phyloP scores from a whole-genome alignment of 495 filamentous ascomycete species.

The Penicillium crystallinum region DNA sequence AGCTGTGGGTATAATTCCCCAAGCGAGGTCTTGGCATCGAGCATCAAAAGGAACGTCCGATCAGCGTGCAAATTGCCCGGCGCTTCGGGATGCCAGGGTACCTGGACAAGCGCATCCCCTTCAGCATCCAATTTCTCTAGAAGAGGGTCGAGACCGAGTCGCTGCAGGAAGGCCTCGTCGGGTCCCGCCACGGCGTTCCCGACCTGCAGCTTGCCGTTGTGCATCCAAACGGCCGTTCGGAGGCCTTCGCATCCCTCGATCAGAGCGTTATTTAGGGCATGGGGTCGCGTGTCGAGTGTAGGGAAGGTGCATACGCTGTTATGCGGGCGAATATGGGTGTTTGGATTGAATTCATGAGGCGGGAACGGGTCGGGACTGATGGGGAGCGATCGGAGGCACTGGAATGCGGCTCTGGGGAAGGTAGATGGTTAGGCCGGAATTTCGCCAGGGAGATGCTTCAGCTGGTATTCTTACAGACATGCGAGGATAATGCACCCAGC shows the following conservation, averaged over 20 bases:
- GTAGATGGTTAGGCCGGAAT: background rate
- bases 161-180: slow-evolving; percentile 6
- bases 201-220: slow-evolving; percentile 46
- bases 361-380: background rate
- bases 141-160: slow-evolving; percentile 13
- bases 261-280: slow-evolving; percentile 15
- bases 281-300: slow-evolving; percentile 12
- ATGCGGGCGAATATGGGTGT: background rate
- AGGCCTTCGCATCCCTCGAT: slow-evolving; percentile 18
- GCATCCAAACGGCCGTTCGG: slow-evolving; percentile 62
- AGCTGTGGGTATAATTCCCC: slow-evolving; percentile 14
- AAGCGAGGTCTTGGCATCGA: slow-evolving; percentile 13
- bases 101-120: too few species aligned
- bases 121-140: background rate
- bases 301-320: slow-evolving; percentile 17
- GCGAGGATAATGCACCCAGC: slow-evolving; percentile 26
- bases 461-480: slow-evolving; percentile 26
- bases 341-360: background rate
- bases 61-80: background rate
- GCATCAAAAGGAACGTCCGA: slow-evolving; percentile 10
- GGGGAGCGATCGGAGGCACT: slow-evolving; percentile 11
- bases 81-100: background rate
- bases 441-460: background rate
- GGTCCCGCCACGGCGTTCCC: slow-evolving; percentile 38
- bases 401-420: slow-evolving; percentile 13